These are phyloP conservation scores for Crithidia acanthocephali DNA, from an alignment of 208 protist genomes.

Conservation along the genomic window DNA sequence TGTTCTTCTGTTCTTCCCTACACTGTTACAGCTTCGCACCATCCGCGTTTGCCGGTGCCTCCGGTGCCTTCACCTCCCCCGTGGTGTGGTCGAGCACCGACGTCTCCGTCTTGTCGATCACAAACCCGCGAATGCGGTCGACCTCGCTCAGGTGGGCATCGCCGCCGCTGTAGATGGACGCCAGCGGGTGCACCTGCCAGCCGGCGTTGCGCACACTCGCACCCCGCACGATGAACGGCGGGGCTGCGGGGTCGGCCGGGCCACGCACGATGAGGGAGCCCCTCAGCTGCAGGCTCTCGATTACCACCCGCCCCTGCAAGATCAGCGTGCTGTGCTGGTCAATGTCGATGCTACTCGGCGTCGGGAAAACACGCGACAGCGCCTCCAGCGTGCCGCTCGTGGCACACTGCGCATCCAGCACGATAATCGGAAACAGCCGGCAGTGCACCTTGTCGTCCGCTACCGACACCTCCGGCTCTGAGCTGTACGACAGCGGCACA, in stretches of 20 bases:
- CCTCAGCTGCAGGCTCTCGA: slow-evolving; percentile 74
- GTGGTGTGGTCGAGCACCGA: slow-evolving; percentile 27
- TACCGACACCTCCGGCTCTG: slow-evolving; percentile 29
- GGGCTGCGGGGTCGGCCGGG: slow-evolving; percentile 27
- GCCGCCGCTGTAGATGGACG: neutral
- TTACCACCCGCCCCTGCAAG: slow-evolving; percentile 67
- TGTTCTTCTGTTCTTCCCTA: neutral
- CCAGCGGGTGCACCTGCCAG: slow-evolving; percentile 48
- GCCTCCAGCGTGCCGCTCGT: slow-evolving; percentile 32
- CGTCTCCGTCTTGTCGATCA: slow-evolving; percentile 54
- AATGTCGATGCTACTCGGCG: slow-evolving; percentile 59
- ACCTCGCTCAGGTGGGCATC: slow-evolving; percentile 35
- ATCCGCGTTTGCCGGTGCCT: slow-evolving; percentile 1
- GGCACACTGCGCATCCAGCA: slow-evolving; percentile 33
- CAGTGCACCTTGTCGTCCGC: slow-evolving; percentile 16
- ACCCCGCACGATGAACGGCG: slow-evolving; percentile 50
- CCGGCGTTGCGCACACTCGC: slow-evolving; percentile 57
- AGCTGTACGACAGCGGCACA: slow-evolving; percentile 36
- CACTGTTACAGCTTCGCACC: slow-evolving; percentile 31
- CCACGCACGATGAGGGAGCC: slow-evolving; percentile 70
- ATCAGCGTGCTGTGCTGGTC: slow-evolving; percentile 68
- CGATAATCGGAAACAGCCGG: slow-evolving; percentile 54
- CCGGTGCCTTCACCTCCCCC: neutral
- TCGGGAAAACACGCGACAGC: slow-evolving; percentile 53
- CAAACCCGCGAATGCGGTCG: slow-evolving; percentile 80